Evolutionary conservation across 1,284 basidiomycete genomes (phyloP).

Genomic region (Gomphus bonarii): DNA sequence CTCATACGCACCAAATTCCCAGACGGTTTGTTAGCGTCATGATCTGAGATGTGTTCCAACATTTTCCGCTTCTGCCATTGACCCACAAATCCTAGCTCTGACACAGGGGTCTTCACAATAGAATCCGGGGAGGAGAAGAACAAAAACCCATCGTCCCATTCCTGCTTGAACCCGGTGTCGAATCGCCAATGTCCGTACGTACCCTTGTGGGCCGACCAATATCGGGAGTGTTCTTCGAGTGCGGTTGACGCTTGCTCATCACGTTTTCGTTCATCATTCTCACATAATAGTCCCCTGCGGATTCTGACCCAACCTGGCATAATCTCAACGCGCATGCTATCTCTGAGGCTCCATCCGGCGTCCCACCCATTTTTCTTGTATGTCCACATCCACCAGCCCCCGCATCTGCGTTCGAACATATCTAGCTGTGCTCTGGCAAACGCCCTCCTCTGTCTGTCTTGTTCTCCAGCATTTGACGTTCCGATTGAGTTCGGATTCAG

Average conservation of each 20-base stretch:
- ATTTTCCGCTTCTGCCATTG: too few species aligned
- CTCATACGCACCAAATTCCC: too few species aligned
- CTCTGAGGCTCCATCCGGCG: conserved; percentile 68
- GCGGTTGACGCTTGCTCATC: conserved; percentile 28
- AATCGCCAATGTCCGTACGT: conserved; percentile 59
- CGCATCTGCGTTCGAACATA: conserved; percentile 55
- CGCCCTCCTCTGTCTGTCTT: conserved; percentile 35
- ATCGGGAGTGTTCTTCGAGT: conserved; percentile 36
- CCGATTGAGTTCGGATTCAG: conserved; percentile 59
- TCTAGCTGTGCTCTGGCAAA: conserved; percentile 62
- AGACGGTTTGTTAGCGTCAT: too few species aligned
- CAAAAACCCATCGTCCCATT: conserved; percentile 61
- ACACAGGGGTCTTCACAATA: too few species aligned
- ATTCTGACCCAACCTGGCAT: conserved; percentile 42
- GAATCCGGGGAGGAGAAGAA: conserved; percentile 28
- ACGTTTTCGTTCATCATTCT: conserved; percentile 23
- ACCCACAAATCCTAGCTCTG: too few species aligned
- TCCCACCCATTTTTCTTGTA: conserved; percentile 72
- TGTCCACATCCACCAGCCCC: conserved; percentile 86
- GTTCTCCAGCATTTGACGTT: conserved; percentile 31
- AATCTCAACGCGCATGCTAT: conserved; percentile 56
- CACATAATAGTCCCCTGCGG: conserved; percentile 15
- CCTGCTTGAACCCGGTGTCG: conserved; percentile 49
- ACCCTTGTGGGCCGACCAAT: conserved; percentile 46
- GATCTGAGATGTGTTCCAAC: too few species aligned